phyloP scores from a whole-genome alignment of 2,329 filamentous ascomycete genomes.

The Colletotrichum sp. region DNA sequence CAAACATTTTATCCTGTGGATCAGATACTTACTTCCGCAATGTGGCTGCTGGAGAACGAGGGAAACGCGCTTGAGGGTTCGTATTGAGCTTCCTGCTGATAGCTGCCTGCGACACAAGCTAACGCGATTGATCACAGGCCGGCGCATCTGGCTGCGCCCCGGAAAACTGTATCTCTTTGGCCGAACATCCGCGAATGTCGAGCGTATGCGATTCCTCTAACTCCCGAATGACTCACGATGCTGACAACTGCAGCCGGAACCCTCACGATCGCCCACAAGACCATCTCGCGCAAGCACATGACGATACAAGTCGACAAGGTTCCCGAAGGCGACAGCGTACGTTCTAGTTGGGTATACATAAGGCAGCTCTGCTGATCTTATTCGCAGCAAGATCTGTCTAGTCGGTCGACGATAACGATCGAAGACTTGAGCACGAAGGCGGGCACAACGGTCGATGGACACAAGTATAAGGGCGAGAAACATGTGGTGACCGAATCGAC shows the following conservation, averaged over 20 bases:
- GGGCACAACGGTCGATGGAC: slow-evolving; percentile 80
- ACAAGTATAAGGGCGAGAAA: slow-evolving; percentile 68
- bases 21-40: slow-evolving; percentile 31
- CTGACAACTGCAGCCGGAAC: slow-evolving; percentile 58
- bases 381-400: slow-evolving; percentile 63
- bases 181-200: slow-evolving; percentile 64
- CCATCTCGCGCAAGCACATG: slow-evolving; percentile 88
- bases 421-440: slow-evolving; percentile 85
- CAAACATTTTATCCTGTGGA: not conserved
- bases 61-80: slow-evolving; percentile 56
- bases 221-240: not conserved
- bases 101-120: slow-evolving; percentile 1
- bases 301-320: slow-evolving; percentile 75
- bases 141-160: slow-evolving; percentile 81
- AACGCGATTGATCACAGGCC: slow-evolving; percentile 29
- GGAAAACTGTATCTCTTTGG: slow-evolving; percentile 88
- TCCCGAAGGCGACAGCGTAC: slow-evolving; percentile 69
- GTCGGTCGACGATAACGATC: slow-evolving; percentile 73
- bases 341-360: slow-evolving; percentile 25
- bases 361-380: not conserved
- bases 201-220: slow-evolving; percentile 50
- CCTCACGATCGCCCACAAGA: slow-evolving; percentile 76
- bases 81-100: not conserved
- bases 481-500: slow-evolving; percentile 57
- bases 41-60: slow-evolving; percentile 71